Evolutionary conservation across 1,139 yeast species (phyloP).

Genomic region (Taphrina sp.): DNA sequence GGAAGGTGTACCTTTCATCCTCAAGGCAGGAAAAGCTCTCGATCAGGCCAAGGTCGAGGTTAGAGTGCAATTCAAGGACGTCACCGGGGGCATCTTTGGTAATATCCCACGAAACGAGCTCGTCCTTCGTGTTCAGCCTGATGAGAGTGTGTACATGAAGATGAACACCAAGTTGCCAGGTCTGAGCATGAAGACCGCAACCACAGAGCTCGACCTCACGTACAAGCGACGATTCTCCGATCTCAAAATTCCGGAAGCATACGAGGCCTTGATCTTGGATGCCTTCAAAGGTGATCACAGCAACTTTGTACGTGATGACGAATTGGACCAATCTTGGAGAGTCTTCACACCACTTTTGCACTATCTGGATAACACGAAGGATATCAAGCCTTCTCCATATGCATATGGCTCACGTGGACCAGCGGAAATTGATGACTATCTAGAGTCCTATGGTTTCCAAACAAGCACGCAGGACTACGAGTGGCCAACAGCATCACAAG

Average conservation of each 20-base stretch:
- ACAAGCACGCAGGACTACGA: conserved; percentile 63
- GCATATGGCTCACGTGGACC: conserved; percentile 96
- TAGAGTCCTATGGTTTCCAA: conserved; percentile 67
- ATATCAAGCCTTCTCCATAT: conserved; percentile 57
- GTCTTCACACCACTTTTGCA: conserved; percentile 87
- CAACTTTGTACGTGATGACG: conserved; percentile 97
- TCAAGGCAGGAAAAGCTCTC: conserved; percentile 85
- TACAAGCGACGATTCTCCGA: conserved; percentile 78
- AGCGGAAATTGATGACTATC: conserved; percentile 57
- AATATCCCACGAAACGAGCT: conserved; percentile 87
- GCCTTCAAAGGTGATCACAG: conserved; percentile 90
- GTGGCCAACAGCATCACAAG: conserved; percentile 56
- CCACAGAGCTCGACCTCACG: conserved; percentile 86
- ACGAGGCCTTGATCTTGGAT: conserved; percentile 91
- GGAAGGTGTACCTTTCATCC: conserved; percentile 95
- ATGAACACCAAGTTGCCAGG: conserved; percentile 94
- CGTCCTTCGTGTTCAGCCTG: conserved; percentile 90
- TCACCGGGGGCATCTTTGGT: conserved; percentile 75
- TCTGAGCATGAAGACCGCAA: conserved; percentile 70
- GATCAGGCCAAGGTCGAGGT: conserved; percentile 71
- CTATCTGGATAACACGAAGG: conserved; percentile 60
- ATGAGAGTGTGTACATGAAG: conserved; percentile 89
- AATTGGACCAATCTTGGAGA: conserved; percentile 88
- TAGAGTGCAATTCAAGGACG: conserved; percentile 86
- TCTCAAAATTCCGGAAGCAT: conserved; percentile 89